Evolutionary conservation across 305 asterid genomes (phyloP).

Genomic region (Petunia hybrid): DNA sequence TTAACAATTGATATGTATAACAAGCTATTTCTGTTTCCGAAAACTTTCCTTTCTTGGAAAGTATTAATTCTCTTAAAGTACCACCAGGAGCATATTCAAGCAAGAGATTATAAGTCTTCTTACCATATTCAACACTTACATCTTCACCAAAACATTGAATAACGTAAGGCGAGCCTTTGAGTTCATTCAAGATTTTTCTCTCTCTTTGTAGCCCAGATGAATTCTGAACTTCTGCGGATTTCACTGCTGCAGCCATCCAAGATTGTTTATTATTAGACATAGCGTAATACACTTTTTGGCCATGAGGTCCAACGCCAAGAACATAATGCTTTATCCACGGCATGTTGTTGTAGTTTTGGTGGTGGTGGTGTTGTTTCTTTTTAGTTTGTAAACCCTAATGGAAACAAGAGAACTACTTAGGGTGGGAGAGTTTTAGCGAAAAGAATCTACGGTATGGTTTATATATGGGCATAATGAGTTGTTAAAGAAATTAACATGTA

Average conservation of each 20-base stretch:
- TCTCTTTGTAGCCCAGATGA: not conserved
- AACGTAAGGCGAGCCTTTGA: not conserved
- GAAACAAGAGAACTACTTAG: too few species aligned
- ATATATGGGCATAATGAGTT: too few species aligned
- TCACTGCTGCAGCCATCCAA: not conserved
- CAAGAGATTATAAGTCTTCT: conserved; percentile 21
- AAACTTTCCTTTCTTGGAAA: not conserved
- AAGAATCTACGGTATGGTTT: too few species aligned
- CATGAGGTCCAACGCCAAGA: not conserved
- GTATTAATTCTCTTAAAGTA: not conserved
- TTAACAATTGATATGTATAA: not conserved
- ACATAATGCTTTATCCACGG: not conserved
- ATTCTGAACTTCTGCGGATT: not conserved
- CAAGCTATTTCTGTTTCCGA: not conserved
- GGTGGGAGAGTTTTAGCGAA: too few species aligned
- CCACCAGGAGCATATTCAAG: conserved; percentile 26
- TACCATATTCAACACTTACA: conserved; percentile 9
- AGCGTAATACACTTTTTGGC: not conserved
- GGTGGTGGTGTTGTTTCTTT: too few species aligned
- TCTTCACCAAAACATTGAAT: conserved; percentile 25
- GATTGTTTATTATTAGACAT: too few species aligned
- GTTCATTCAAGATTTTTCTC: not conserved
- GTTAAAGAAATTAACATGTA: too few species aligned
- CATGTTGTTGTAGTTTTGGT: not conserved
- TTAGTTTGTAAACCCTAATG: too few species aligned